Percentiles rank a stretch among this genome's conserved stretches.
Evolutionary conservation across 805 yeast species (phyloP).

Genomic region (Ogataea trehaloabstinens): DNA sequence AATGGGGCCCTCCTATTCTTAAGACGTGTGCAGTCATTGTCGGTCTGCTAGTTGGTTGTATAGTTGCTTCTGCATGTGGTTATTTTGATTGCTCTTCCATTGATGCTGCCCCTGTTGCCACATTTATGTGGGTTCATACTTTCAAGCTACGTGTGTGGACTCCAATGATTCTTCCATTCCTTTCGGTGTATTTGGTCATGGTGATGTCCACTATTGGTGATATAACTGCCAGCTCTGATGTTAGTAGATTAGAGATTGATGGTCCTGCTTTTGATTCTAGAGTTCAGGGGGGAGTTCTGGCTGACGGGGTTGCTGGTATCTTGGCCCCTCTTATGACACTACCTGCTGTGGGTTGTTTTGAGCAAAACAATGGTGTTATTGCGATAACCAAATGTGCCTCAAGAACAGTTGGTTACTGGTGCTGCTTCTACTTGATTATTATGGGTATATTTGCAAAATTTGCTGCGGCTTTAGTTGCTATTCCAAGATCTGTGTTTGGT

Average conservation of each 20-base stretch:
- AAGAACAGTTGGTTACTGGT: conserved; percentile 59
- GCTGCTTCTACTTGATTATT: conserved; percentile 62
- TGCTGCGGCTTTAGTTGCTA: conserved; percentile 84
- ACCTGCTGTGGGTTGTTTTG: conserved; percentile 90
- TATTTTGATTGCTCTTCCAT: conserved; percentile 63
- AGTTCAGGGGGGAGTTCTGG: conserved; percentile 89
- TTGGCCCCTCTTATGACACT: conserved; percentile 75
- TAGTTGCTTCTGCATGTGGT: conserved; percentile 88
- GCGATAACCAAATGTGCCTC: conserved; percentile 90
- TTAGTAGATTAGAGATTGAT: conserved; percentile 78
- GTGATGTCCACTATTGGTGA: conserved; percentile 96
- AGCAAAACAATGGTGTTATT: conserved; percentile 94
- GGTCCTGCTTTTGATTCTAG: conserved; percentile 80
- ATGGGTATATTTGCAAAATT: conserved; percentile 89
- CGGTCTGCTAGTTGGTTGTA: conserved; percentile 84
- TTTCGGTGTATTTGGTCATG: conserved; percentile 76
- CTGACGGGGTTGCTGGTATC: conserved; percentile 81
- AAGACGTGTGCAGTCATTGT: conserved; percentile 89
- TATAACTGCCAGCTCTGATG: conserved; percentile 91
- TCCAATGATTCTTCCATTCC: conserved; percentile 80
- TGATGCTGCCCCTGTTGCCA: conserved; percentile 72
- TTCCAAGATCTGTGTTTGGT: conserved; percentile 77
- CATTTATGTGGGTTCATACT: conserved; percentile 86
- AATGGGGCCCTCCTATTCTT: conserved; percentile 93
- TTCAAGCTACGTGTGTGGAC: conserved; percentile 75